Evolutionary conservation across 176 grass and related monocot genomes (phyloP).

Genomic region (Calamus simplicifolius): DNA sequence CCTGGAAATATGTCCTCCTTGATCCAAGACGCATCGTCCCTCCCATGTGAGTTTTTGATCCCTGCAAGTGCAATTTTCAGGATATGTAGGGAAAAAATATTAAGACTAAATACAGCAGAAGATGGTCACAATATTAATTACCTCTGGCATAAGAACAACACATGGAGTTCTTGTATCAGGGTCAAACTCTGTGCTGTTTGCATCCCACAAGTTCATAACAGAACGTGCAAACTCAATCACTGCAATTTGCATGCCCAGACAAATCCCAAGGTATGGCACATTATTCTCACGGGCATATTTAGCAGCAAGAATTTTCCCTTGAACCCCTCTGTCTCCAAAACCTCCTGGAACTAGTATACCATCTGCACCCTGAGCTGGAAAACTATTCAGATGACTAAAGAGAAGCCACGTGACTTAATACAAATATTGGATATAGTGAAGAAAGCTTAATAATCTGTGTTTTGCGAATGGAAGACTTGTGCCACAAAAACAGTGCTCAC

Average conservation of each 20-base stretch:
- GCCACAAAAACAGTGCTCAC: conserved; percentile 29
- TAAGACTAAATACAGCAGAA: neutral
- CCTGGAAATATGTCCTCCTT: too few relatives aligned
- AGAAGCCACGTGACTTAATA: neutral
- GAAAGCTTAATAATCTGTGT: too few relatives aligned
- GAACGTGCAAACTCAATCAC: conserved; percentile 83
- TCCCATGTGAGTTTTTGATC: too few relatives aligned
- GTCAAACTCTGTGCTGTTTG: conserved; percentile 91
- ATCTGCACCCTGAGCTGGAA: conserved; percentile 53
- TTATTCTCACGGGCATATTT: conserved; percentile 86
- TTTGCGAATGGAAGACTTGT: too few relatives aligned
- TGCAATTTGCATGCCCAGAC: conserved; percentile 96
- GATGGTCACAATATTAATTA: conserved; percentile 14
- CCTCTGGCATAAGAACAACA: conserved; percentile 96
- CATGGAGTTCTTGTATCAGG: conserved; percentile 54
- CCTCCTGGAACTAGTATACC: conserved; percentile 94
- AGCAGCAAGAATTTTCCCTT: conserved; percentile 92
- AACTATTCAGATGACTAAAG: conserved; percentile 15
- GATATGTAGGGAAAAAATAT: neutral
- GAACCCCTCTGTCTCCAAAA: conserved; percentile 86
- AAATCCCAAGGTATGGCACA: conserved; percentile 91
- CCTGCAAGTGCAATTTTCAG: too few relatives aligned
- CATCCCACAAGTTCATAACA: conserved; percentile 63
- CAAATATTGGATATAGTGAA: too few relatives aligned
- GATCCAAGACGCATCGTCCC: too few relatives aligned